phyloP scores from a whole-genome alignment of 106 monocot species.

The Chionographis japonica region DNA sequence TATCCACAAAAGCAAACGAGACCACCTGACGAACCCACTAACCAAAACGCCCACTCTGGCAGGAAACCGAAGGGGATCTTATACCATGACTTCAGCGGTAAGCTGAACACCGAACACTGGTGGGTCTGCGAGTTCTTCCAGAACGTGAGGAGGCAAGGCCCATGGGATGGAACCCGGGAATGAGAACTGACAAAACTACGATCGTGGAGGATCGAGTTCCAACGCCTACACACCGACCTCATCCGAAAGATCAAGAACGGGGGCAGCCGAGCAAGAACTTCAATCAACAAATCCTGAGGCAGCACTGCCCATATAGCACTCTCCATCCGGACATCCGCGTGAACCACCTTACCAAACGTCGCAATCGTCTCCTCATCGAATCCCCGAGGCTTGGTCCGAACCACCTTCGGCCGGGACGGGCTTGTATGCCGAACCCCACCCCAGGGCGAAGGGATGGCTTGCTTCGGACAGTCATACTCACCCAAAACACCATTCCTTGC shows the following conservation, averaged over 20 bases:
- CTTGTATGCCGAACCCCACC: conserved; percentile 37
- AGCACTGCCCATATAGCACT: conserved; percentile 51
- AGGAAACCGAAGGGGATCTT: conserved; percentile 67
- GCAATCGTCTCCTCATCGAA: conserved; percentile 71
- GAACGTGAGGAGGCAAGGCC: conserved; percentile 74
- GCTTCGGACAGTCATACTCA: conserved; percentile 10
- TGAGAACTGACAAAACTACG: conserved; percentile 57
- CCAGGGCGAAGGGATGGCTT: conserved; percentile 4
- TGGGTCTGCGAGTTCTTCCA: conserved; percentile 53
- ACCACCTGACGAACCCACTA: conserved; percentile 78
- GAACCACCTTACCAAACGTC: conserved; percentile 44
- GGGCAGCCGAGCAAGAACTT: conserved; percentile 68
- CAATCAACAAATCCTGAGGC: conserved; percentile 64
- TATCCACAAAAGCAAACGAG: conserved; percentile 79
- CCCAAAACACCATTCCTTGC: not conserved
- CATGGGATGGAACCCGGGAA: conserved; percentile 57
- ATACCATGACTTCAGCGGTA: conserved; percentile 66
- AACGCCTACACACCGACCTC: conserved; percentile 55
- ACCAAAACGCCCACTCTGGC: conserved; percentile 72
- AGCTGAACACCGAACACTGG: conserved; percentile 72
- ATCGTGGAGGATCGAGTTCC: conserved; percentile 70
- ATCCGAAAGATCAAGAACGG: conserved; percentile 69
- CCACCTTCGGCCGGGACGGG: conserved; percentile 59
- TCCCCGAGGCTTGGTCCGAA: conserved; percentile 71
- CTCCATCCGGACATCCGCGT: conserved; percentile 64